These are phyloP conservation scores for Cubamyces sp. DNA, from an alignment of 768 basidiomycete genomes.

Conservation along the genomic window DNA sequence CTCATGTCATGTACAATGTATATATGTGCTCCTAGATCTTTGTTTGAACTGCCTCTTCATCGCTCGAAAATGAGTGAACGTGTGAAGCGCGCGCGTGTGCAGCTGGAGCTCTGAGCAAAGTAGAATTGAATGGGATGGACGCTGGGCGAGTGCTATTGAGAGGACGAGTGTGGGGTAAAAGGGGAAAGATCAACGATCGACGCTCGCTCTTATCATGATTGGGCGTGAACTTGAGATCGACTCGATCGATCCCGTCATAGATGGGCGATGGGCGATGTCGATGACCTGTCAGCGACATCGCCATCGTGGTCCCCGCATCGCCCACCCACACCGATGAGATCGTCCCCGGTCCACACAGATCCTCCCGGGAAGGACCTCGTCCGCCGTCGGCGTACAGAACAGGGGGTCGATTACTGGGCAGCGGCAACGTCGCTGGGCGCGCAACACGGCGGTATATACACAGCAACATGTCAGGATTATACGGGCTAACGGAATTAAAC, in stretches of 20 bases:
- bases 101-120: no score
- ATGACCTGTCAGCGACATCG: constrained; percentile 9
- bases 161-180: constrained; percentile 10
- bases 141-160: neutral
- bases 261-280: constrained; percentile 18
- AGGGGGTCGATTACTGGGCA: neutral
- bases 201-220: neutral
- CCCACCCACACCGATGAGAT: constrained; percentile 3
- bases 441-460: neutral
- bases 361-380: neutral
- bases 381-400: neutral
- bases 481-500: constrained; percentile 2
- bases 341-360: neutral
- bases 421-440: neutral
- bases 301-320: constrained; percentile 1
- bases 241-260: constrained; percentile 24
- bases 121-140: neutral
- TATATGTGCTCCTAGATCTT: no score
- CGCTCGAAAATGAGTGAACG: no score
- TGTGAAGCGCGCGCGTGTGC: no score
- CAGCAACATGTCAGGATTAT: constrained; percentile 1
- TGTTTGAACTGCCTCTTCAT: no score
- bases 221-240: constrained; percentile 14
- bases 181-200: constrained; percentile 14
- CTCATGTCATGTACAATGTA: no score